phyloP scores from a whole-genome alignment of 805 yeast species.

The Candida xiaguanensis region DNA sequence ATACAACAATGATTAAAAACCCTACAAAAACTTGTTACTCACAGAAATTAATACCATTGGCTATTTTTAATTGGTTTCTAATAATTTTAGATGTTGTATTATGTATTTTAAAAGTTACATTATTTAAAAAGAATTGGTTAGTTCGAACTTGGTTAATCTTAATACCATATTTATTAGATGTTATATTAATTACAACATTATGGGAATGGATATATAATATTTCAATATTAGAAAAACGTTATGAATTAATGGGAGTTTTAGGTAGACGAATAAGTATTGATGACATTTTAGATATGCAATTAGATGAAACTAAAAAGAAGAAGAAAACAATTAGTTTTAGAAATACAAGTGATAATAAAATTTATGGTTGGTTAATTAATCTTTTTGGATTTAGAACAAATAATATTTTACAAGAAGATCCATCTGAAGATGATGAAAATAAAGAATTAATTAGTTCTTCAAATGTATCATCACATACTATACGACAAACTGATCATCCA shows the following conservation, averaged over 20 bases:
- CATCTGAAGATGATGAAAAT: slow-evolving; percentile 6
- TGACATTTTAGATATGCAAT: slow-evolving; percentile 21
- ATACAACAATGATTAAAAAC: slow-evolving; percentile 34
- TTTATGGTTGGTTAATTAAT: slow-evolving; percentile 4
- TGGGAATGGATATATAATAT: slow-evolving; percentile 69
- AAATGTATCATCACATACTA: slow-evolving; percentile 4
- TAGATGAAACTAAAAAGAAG: slow-evolving; percentile 4
- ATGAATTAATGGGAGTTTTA: slow-evolving; percentile 55
- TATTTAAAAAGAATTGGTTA: slow-evolving; percentile 29
- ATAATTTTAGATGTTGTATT: slow-evolving; percentile 35
- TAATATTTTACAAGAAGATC: slow-evolving; percentile 7
- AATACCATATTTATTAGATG: slow-evolving; percentile 40
- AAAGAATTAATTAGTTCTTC: slow-evolving; percentile 6
- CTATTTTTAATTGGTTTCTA: slow-evolving; percentile 40
- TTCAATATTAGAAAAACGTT: slow-evolving; percentile 43
- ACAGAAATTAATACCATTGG: slow-evolving; percentile 44
- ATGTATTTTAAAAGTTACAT: slow-evolving; percentile 22
- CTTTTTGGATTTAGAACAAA: background rate
- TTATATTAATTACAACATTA: slow-evolving; percentile 48
- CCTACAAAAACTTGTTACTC: slow-evolving; percentile 44
- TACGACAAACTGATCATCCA: background rate
- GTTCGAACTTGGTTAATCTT: slow-evolving; percentile 49
- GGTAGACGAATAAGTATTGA: slow-evolving; percentile 57
- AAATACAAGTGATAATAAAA: slow-evolving; percentile 2
- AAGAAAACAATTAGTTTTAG: slow-evolving; percentile 4